Conservation (phyloP, 2,329 filamentous ascomycete genomes). For the Penicillium thymicola region DNA sequence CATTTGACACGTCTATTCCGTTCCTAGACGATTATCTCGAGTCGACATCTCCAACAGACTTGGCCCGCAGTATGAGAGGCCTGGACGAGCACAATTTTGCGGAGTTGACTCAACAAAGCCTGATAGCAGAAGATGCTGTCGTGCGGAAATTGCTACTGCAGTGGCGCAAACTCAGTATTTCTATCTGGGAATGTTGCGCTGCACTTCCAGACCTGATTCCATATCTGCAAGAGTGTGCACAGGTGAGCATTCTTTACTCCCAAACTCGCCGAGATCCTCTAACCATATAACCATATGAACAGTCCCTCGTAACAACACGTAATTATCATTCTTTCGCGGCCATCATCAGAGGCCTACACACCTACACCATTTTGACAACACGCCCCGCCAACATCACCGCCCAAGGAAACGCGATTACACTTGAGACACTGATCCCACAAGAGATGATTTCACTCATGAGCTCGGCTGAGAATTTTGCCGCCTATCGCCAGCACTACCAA, state of each 20-base stretch:
- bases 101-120: slow-evolving; percentile 22
- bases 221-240: slow-evolving; percentile 35
- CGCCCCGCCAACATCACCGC: slow-evolving; percentile 14
- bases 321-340: slow-evolving; percentile 41
- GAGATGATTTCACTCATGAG: slow-evolving; percentile 28
- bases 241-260: slow-evolving; percentile 26
- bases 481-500: slow-evolving; percentile 35
- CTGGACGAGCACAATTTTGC: slow-evolving; percentile 33
- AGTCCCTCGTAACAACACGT: slow-evolving; percentile 30
- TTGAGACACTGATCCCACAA: slow-evolving; percentile 25
- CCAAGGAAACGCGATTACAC: slow-evolving; percentile 17
- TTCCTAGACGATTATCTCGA: slow-evolving; percentile 37
- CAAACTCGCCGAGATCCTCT: slow-evolving; percentile 2
- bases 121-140: slow-evolving; percentile 24
- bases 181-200: slow-evolving; percentile 40
- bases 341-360: slow-evolving; percentile 36
- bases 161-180: slow-evolving; percentile 33
- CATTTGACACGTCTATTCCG: slow-evolving; percentile 31
- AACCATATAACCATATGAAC: background rate
- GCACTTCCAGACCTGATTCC: slow-evolving; percentile 33
- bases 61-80: slow-evolving; percentile 33
- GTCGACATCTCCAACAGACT: slow-evolving; percentile 30
- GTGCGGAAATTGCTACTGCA: slow-evolving; percentile 22
- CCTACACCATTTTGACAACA: slow-evolving; percentile 28
- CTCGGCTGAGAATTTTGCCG: slow-evolving; percentile 33